These are phyloP conservation scores for Furcasterigmium furcatum DNA, from an alignment of 2,329 filamentous ascomycete genomes.

Conservation along the genomic window DNA sequence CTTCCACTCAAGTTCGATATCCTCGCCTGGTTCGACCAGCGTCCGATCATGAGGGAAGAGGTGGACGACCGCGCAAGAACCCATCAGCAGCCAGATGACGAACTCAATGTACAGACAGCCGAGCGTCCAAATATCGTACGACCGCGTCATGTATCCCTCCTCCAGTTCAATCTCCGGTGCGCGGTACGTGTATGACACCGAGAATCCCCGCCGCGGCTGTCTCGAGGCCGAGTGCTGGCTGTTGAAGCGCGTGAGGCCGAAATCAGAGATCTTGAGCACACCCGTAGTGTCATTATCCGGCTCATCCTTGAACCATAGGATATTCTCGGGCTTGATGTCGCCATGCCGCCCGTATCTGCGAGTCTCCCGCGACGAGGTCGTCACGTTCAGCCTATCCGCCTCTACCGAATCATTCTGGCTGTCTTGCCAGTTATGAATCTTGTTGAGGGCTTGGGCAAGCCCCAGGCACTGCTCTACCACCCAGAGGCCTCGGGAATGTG, in stretches of 20 bases:
- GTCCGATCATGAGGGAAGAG: background rate
- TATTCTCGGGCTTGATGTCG: slow-evolving; percentile 5
- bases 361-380: background rate
- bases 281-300: background rate
- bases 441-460: background rate
- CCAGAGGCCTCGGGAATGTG: background rate
- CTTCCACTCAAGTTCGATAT: background rate
- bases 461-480: background rate
- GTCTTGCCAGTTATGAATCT: background rate
- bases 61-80: too few species aligned
- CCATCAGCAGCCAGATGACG: too few species aligned
- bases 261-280: slow-evolving; percentile 6
- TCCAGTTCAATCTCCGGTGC: slow-evolving; percentile 7
- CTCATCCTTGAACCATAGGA: background rate
- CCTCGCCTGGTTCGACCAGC: background rate
- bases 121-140: slow-evolving; percentile 22
- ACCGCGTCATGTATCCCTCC: slow-evolving; percentile 4
- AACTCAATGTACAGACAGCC: slow-evolving; percentile 23
- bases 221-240: slow-evolving; percentile 4
- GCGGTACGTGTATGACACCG: slow-evolving; percentile 6
- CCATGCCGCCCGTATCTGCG: slow-evolving; percentile 1
- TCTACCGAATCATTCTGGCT: background rate
- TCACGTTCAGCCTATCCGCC: background rate
- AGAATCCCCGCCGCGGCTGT: slow-evolving; percentile 4
- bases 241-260: slow-evolving; percentile 7